Percentiles rank a stretch among this genome's conserved stretches.
Evolutionary conservation across 768 basidiomycete genomes (phyloP).

Genomic region (Russula dissimulans): DNA sequence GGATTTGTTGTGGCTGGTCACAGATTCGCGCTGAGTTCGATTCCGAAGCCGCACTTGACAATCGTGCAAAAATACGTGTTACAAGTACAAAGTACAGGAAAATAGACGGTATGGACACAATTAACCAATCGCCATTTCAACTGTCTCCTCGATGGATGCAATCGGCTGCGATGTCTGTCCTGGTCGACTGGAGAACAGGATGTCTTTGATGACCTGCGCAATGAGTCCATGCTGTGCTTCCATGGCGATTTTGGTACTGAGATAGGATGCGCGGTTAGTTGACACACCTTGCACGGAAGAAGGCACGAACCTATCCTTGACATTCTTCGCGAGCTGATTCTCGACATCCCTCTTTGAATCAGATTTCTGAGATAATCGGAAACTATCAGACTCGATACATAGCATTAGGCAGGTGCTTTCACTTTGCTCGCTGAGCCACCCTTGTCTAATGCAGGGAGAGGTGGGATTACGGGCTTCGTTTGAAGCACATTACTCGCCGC

Average conservation of each 20-base stretch:
- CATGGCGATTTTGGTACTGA: slow-evolving; percentile 77
- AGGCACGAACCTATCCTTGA: slow-evolving; percentile 61
- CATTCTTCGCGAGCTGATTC: slow-evolving; percentile 78
- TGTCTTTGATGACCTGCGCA: slow-evolving; percentile 86
- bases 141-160: slow-evolving; percentile 10
- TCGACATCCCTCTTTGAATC: slow-evolving; percentile 78
- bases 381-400: not conserved
- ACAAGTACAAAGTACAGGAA: slow-evolving; percentile 8
- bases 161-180: slow-evolving; percentile 16
- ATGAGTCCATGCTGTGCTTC: slow-evolving; percentile 94
- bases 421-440: slow-evolving; percentile 43
- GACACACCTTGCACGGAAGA: not conserved
- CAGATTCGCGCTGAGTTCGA: too few species aligned
- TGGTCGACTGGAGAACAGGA: slow-evolving; percentile 64
- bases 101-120: not conserved
- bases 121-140: slow-evolving; percentile 13
- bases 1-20: slow-evolving; percentile 11
- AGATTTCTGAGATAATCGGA: slow-evolving; percentile 30
- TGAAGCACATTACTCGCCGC: slow-evolving; percentile 48
- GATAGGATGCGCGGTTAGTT: not conserved
- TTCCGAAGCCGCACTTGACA: too few species aligned
- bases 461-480: slow-evolving; percentile 42
- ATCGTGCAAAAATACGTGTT: not conserved
- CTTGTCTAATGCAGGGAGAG: slow-evolving; percentile 39
- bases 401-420: not conserved